Conservation (phyloP, 1,284 basidiomycete species). For the Phaffia rhodozyma region DNA sequence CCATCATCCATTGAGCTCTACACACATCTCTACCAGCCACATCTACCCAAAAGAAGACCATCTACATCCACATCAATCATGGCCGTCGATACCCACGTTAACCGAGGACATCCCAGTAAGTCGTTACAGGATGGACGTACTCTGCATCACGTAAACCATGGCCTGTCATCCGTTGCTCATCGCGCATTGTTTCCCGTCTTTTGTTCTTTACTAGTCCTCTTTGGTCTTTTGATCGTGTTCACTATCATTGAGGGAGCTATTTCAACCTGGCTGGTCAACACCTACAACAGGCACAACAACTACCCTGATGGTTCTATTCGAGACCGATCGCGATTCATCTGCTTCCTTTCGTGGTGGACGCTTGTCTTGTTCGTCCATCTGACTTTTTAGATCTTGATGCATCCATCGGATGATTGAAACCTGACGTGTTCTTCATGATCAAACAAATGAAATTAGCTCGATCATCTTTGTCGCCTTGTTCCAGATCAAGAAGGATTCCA, state of each 20-base stretch:
- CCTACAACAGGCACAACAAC: conserved; percentile 21
- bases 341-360: conserved; percentile 37
- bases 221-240: conserved; percentile 30
- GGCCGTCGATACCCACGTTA: conserved; percentile 22
- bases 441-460: conserved; percentile 27
- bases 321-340: conserved; percentile 33
- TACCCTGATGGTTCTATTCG: conserved; percentile 29
- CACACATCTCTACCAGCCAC: neutral
- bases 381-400: neutral
- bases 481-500: conserved; percentile 25
- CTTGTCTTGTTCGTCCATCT: conserved; percentile 25
- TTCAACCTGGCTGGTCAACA: conserved; percentile 16
- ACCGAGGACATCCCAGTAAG: conserved; percentile 30
- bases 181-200: neutral
- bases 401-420: no score
- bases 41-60: neutral
- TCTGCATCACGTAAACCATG: neutral
- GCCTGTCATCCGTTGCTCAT: neutral
- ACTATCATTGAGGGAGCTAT: conserved; percentile 14
- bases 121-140: neutral
- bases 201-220: conserved; percentile 22
- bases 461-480: conserved; percentile 31
- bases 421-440: no score
- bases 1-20: neutral
- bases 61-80: neutral